Evolutionary conservation across 768 basidiomycete species (phyloP), one percentile per base, ranked within the genome.

Genomic region (Imleria badia): DNA sequence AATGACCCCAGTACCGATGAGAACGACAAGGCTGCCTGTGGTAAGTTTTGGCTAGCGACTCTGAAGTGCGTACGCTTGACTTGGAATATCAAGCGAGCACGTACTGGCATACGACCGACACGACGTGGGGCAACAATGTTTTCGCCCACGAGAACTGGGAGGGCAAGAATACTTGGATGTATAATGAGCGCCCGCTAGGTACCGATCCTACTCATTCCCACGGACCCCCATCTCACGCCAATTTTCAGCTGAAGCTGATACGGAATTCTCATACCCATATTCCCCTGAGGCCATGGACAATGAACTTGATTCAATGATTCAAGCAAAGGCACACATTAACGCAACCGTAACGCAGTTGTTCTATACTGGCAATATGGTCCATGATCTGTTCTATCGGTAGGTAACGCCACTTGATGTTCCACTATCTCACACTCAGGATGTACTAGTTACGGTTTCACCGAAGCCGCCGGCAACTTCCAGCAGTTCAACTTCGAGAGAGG

Each of bases 81-180:
- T n/a, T 12, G 4, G 31, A 22, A 61, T 56, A 17, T 69, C 60
- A 38, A 65, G 54, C 48, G 47, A 47, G 64, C 52, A 65, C 71
- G 11, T 75, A 76, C 58, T 85, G 75, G 72, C 75, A 76, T 51
- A 89, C 88, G 66, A 88, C 84, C 33, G 85, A 87, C 19, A 91
- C 86, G 1, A 97, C 93, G 0, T 87, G 83, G 80, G 92, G 91
- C 51, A 93, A 94, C 76, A 94, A 94, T 59, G 88, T 93, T 55
- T 93, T 94, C 61, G 91, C 94, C 1, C 96, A 98, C 61, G 96
- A 98, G 81, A 91, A 95, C 70, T 92, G 89, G 85, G 82, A 86
- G 49, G 91, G 91, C 34, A 78, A 73, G 64, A 86, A 84, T 61
- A 49, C 60, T 3, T 94, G 78, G 78, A 67, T 85, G 20, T 54